Conservation (phyloP, 2,329 filamentous ascomycete genomes). For the Phialophora verrucosa region DNA sequence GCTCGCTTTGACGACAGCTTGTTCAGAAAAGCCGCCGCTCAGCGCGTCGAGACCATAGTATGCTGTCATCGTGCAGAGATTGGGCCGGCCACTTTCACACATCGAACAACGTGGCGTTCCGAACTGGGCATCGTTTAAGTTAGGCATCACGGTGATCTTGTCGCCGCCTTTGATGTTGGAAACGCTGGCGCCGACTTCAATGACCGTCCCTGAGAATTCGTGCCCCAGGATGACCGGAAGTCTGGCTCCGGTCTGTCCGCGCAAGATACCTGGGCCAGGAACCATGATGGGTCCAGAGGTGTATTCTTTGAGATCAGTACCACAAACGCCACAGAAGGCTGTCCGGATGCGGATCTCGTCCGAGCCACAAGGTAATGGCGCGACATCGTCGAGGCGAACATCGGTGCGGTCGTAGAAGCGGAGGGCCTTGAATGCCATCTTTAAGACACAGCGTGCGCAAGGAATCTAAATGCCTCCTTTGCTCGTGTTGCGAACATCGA, state of each 20-base stretch:
- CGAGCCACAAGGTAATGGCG: constrained; percentile 1
- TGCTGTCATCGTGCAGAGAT: constrained; percentile 14
- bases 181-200: constrained; percentile 10
- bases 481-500: neutral
- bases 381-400: constrained; percentile 4
- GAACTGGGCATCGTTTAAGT: constrained; percentile 5
- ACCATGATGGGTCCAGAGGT: constrained; percentile 8
- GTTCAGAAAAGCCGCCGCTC: constrained; percentile 14
- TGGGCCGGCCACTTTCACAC: constrained; percentile 7
- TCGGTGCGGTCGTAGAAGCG: constrained; percentile 1
- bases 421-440: constrained; percentile 9
- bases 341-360: constrained; percentile 9
- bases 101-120: constrained; percentile 3
- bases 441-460: neutral
- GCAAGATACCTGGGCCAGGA: neutral
- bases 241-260: constrained; percentile 50
- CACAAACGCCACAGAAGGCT: constrained; percentile 13
- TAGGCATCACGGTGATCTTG: constrained; percentile 10
- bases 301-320: constrained; percentile 11
- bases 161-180: constrained; percentile 11
- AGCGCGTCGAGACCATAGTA: constrained; percentile 8
- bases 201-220: constrained; percentile 57
- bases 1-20: constrained; percentile 1
- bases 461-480: neutral
- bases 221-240: constrained; percentile 59